These are phyloP conservation scores for Cutaneotrichosporon cutaneum DNA, from an alignment of 1,284 basidiomycete species.

Conservation along the genomic window DNA sequence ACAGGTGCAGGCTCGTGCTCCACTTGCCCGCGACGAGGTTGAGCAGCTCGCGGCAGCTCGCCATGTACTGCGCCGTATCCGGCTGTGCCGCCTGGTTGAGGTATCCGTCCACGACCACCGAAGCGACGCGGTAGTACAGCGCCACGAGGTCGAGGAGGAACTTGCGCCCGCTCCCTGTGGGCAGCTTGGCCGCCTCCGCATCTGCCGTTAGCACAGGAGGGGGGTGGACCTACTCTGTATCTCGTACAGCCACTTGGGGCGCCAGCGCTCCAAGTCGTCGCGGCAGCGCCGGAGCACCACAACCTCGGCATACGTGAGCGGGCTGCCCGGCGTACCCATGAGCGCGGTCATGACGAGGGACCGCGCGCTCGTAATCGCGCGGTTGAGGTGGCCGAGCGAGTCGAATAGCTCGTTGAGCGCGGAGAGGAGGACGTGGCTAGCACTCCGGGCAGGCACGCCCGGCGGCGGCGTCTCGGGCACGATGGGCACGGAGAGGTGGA, in stretches of 20 bases:
- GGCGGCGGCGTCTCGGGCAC: conserved; percentile 23
- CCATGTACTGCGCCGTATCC: conserved; percentile 10
- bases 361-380: conserved; percentile 19
- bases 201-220: conserved; percentile 6
- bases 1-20: conserved; percentile 21
- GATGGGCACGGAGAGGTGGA: conserved; percentile 24
- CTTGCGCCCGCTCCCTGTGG: conserved; percentile 14
- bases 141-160: conserved; percentile 24
- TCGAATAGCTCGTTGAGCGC: conserved; percentile 29
- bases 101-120: conserved; percentile 22
- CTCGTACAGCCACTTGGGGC: conserved; percentile 21
- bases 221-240: conserved; percentile 13
- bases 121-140: conserved; percentile 24
- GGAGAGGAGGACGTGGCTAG: conserved; percentile 21
- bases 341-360: conserved; percentile 20
- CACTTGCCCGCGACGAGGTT: conserved; percentile 19
- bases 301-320: conserved; percentile 20
- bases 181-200: conserved; percentile 16
- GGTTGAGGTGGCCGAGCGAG: conserved; percentile 21
- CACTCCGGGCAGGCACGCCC: conserved; percentile 18
- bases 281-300: conserved; percentile 19
- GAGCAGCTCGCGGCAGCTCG: conserved; percentile 19
- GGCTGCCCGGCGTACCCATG: background rate
- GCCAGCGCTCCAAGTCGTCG: conserved; percentile 23
- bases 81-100: conserved; percentile 16